Evolutionary conservation across 2,329 filamentous ascomycete species (phyloP), one percentile per base, ranked within the genome.

Genomic region (Sporothrix euskadiensis): DNA sequence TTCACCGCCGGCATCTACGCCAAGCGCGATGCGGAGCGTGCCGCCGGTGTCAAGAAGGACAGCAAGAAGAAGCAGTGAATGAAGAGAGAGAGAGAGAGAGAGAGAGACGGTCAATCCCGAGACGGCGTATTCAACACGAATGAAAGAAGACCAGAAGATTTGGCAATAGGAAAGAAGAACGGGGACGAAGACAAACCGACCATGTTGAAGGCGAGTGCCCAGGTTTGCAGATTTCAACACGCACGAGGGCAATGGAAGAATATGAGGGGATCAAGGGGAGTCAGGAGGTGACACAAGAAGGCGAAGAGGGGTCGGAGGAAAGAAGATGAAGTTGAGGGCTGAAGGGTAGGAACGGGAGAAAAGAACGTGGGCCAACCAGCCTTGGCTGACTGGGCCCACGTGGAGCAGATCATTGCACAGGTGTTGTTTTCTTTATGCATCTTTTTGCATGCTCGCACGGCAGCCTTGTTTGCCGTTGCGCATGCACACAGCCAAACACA

Each of bases 1-100:
- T 99, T 98, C 83, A 99, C 96, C 7, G 89, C 90, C 3, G 92
- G 88, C 77, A 99, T 99, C 80, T 99, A 98, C 82, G 92, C 91
- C 77, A 97, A 96, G 89, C 88, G 93, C 75, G 92, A 94, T 73
- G 83, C 83, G 73, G 85, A 89, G 80, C 84, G 86, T 76, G 86
- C 85, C 41, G 83, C 81, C 66, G 80, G 78, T 71, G 76, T 74
- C 26, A 70, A 70, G 65, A 82, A 79, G 76, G 78, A 83, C 73
- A 81, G 81, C 77, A 88, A 88, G 83, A 89, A 89, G 83, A 80
- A 83, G 77, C 84, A 83, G 76, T 88, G 81, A 83, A 75, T 16
- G 72, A 68, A 75, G 54, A n/a, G n/a, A 49, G 32, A 35, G 35
- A 35, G 35, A 35, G 35, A 35, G 35, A 35, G 35, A 35, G 35